phyloP scores from a whole-genome alignment of 2,329 filamentous ascomycete species.

The Xylaria sp. region DNA sequence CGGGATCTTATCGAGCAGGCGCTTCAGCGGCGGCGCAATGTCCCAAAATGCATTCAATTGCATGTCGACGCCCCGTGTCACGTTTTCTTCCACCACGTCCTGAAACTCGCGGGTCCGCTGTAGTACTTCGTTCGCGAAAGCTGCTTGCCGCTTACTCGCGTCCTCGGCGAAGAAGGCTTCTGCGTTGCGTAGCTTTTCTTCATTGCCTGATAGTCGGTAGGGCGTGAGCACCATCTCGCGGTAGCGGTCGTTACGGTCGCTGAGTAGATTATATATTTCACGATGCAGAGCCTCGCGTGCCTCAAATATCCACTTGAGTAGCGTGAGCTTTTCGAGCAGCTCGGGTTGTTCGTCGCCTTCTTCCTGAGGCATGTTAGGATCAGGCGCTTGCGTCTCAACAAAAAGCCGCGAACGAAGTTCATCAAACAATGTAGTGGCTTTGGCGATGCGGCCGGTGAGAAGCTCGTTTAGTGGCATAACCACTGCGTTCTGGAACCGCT shows the following conservation, averaged over 20 bases:
- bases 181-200: constrained; percentile 81
- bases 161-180: constrained; percentile 86
- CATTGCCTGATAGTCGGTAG: constrained; percentile 78
- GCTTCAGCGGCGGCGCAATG: constrained; percentile 84
- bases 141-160: constrained; percentile 74
- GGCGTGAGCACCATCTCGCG: constrained; percentile 84
- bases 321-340: constrained; percentile 89
- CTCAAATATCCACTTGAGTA: constrained; percentile 97
- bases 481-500: constrained; percentile 83
- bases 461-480: constrained; percentile 86
- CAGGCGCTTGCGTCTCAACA: constrained; percentile 72
- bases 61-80: constrained; percentile 86
- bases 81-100: constrained; percentile 82
- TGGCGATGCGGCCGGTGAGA: constrained; percentile 77
- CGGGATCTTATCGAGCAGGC: constrained; percentile 83
- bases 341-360: constrained; percentile 96
- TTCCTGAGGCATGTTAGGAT: constrained; percentile 87
- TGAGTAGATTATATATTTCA: constrained; percentile 84
- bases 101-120: constrained; percentile 81
- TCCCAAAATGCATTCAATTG: constrained; percentile 98
- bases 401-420: constrained; percentile 78
- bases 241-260: constrained; percentile 87
- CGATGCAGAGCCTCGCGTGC: constrained; percentile 88
- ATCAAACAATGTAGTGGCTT: constrained; percentile 80
- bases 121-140: constrained; percentile 76